These are phyloP conservation scores for Monosporascus sp. DNA, from an alignment of 2,329 filamentous ascomycete species.

Conservation along the genomic window DNA sequence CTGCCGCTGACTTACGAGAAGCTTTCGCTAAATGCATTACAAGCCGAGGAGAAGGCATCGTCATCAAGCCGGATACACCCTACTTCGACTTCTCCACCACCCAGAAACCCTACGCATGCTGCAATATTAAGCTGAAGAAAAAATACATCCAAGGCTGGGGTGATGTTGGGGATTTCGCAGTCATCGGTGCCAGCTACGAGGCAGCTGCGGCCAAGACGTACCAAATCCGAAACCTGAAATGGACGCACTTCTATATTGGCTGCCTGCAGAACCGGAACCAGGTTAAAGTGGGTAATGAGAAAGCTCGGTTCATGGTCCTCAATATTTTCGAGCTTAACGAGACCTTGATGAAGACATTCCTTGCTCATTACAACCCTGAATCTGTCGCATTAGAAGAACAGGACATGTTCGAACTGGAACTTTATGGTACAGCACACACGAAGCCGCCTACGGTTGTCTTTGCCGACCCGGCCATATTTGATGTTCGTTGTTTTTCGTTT, in stretches of 20 bases:
- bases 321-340: conserved; percentile 55
- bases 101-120: conserved; percentile 34
- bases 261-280: conserved; percentile 66
- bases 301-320: conserved; percentile 61
- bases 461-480: conserved; percentile 67
- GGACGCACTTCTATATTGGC: conserved; percentile 77
- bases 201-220: conserved; percentile 54
- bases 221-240: conserved; percentile 51
- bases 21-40: conserved; percentile 65
- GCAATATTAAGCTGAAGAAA: conserved; percentile 80
- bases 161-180: conserved; percentile 76
- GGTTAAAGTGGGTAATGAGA: conserved; percentile 43
- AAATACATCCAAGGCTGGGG: conserved; percentile 76
- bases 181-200: conserved; percentile 71
- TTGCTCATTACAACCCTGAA: conserved; percentile 39
- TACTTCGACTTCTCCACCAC: conserved; percentile 58
- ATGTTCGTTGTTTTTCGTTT: conserved; percentile 75
- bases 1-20: conserved; percentile 50
- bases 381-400: conserved; percentile 35
- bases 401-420: conserved; percentile 38
- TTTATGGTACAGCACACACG: conserved; percentile 39
- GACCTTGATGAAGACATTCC: conserved; percentile 46
- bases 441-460: conserved; percentile 53
- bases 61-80: conserved; percentile 74
- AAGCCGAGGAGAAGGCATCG: conserved; percentile 67